Base-by-base conservation (phyloP, 2,329 filamentous ascomycete species). In the Aspergillus sp. region DNA sequence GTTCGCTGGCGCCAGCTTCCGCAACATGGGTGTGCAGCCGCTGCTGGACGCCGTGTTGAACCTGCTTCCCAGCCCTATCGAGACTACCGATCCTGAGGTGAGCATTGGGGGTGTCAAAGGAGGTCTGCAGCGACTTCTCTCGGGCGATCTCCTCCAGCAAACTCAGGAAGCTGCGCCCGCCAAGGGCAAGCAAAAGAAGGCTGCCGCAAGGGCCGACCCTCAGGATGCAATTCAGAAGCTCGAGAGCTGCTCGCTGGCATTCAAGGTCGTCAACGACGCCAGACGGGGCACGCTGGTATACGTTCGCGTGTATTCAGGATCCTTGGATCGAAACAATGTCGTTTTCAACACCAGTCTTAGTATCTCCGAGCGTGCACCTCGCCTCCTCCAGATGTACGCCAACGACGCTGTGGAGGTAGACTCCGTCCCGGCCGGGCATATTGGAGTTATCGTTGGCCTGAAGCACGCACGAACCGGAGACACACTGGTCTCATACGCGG, bases 401-500 rank as follows among this genome's bases (percentile, higher is more conserved):
- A 80, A 80, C 22, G 84, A 93, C 51, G 82, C 88, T 0, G 75
- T 93, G 11, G 86, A 95, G 42, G 80, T 96, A 14, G 74, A 80
- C 13, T 75, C 79, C 16, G 82, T 98, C 24, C 68, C 76, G 3
- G 77, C 85, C 0, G 91, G 91, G 1, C 88, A 96, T 53, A 98
- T 98, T 39, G 91, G 91, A 19, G 91, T 94, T 3, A 80, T 98
- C 31, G 80, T 83, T 10, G 91, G 89, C 0, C 72, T 96, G 12
- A 95, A 94, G 55, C 75, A 82, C 48, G 82, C 89, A n/a, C 74
- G 91, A 24, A 98, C 91, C 1, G 91, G 91, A 1, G 91, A 98
- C 52, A 98, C 91, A 0, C 63, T 98, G 11, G 74, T 96, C 20
- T 77, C 81, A 2, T 86, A 85, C 45, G 68, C 74, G 15, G 75